Conservation (phyloP, 1,139 yeast genomes). For the Lipomyces yarrowii region DNA sequence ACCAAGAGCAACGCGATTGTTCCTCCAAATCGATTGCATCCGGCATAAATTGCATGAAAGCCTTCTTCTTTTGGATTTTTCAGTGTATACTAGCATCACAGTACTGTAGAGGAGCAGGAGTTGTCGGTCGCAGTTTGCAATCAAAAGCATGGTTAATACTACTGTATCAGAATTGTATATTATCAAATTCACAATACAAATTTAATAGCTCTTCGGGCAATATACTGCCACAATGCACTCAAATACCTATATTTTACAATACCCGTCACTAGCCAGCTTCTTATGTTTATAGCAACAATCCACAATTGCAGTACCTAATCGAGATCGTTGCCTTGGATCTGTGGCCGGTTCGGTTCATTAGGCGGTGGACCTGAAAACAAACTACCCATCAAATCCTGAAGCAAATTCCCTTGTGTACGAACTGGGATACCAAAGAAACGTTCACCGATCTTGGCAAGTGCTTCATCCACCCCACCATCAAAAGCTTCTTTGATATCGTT, state of each 20-base stretch:
- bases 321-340: slow-evolving; percentile 8
- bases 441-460: slow-evolving; percentile 48
- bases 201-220: not conserved
- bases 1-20: not conserved
- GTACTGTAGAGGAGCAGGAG: not conserved
- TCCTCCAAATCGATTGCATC: not conserved
- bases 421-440: slow-evolving; percentile 60
- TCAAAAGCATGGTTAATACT: not conserved
- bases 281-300: not conserved
- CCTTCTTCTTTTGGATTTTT: not conserved
- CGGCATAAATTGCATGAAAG: not conserved
- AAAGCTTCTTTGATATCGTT: slow-evolving; percentile 49
- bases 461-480: slow-evolving; percentile 39
- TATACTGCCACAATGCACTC: not conserved
- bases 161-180: not conserved
- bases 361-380: slow-evolving; percentile 51
- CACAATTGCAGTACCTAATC: slow-evolving; percentile 1
- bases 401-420: slow-evolving; percentile 62
- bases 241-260: not conserved
- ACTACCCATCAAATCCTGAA: slow-evolving; percentile 87
- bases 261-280: not conserved
- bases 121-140: not conserved
- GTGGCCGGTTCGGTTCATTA: not conserved
- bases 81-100: not conserved
- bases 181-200: not conserved